These are phyloP conservation scores for Phialophora expanda DNA, from an alignment of 2,329 filamentous ascomycete species.

Conservation along the genomic window DNA sequence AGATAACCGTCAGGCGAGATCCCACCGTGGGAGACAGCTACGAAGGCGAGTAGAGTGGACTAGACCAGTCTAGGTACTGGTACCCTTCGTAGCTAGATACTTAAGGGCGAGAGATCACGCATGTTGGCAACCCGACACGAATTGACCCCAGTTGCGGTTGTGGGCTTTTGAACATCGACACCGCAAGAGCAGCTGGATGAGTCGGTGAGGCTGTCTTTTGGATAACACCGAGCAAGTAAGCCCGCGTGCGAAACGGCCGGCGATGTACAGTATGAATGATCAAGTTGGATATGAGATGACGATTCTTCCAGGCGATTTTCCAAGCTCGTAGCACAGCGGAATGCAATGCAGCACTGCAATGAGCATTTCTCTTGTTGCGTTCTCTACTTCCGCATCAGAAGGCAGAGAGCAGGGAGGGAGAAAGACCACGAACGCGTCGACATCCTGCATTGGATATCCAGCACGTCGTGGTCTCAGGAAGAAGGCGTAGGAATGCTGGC, in stretches of 20 bases:
- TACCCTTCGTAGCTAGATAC: neutral
- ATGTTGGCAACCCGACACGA: neutral
- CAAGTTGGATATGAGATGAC: slow-evolving; percentile 4
- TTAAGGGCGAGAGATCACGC: neutral
- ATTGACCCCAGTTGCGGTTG: neutral
- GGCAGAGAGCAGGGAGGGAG: neutral
- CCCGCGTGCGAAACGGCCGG: neutral
- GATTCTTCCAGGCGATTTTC: neutral
- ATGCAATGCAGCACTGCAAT: neutral
- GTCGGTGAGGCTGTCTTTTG: neutral
- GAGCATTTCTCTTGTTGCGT: neutral
- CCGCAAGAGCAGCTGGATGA: neutral
- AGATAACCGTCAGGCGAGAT: slow-evolving; percentile 46
- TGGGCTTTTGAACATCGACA: neutral
- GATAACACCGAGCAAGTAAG: neutral
- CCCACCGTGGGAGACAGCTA: slow-evolving; percentile 40
- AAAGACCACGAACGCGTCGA: too few species aligned
- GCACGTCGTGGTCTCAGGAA: too few species aligned
- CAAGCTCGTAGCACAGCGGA: neutral
- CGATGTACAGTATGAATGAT: neutral
- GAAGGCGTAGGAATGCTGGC: too few species aligned
- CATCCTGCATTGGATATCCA: too few species aligned
- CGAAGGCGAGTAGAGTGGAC: slow-evolving; percentile 36
- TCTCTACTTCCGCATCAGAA: neutral
- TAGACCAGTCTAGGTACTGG: neutral